Evolutionary conservation across 257 asterid species (phyloP).

Genomic region (Penstemon davidsonii): DNA sequence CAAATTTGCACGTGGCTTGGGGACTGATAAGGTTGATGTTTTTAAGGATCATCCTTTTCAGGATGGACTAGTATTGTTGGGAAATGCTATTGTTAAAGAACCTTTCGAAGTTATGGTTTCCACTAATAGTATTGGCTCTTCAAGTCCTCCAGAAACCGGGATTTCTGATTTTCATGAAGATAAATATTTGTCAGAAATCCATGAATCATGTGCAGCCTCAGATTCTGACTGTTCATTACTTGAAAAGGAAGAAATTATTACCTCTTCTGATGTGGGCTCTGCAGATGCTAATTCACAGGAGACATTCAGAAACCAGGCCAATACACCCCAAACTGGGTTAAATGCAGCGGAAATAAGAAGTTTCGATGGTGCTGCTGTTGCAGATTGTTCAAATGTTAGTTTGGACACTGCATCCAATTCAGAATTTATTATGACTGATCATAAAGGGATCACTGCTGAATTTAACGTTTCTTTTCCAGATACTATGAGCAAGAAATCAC

Average conservation of each 20-base stretch:
- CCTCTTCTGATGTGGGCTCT: constrained; percentile 28
- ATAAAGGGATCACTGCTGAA: constrained; percentile 26
- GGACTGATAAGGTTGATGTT: constrained; percentile 19
- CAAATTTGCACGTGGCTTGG: constrained; percentile 23
- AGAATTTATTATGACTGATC: constrained; percentile 30
- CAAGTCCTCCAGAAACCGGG: constrained; percentile 32
- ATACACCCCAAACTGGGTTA: constrained; percentile 26
- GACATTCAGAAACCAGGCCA: constrained; percentile 16
- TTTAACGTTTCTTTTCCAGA: constrained; percentile 28
- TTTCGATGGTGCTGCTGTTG: constrained; percentile 27
- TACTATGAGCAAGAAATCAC: constrained; percentile 23
- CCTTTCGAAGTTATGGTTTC: constrained; percentile 30
- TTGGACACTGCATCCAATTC: constrained; percentile 27
- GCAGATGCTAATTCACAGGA: constrained; percentile 37
- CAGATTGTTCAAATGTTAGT: constrained; percentile 33
- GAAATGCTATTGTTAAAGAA: constrained; percentile 24
- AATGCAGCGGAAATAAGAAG: constrained; percentile 27
- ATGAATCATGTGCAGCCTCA: constrained; percentile 32
- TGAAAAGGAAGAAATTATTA: constrained; percentile 32
- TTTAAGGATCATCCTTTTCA: constrained; percentile 26
- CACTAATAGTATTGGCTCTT: constrained; percentile 25
- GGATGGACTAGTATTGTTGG: constrained; percentile 22
- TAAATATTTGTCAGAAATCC: constrained; percentile 22
- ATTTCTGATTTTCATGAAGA: constrained; percentile 28
- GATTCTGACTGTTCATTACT: constrained; percentile 31